Evolutionary conservation across 768 basidiomycete genomes (phyloP).

Genomic region (Cystobasidium tubakii): DNA sequence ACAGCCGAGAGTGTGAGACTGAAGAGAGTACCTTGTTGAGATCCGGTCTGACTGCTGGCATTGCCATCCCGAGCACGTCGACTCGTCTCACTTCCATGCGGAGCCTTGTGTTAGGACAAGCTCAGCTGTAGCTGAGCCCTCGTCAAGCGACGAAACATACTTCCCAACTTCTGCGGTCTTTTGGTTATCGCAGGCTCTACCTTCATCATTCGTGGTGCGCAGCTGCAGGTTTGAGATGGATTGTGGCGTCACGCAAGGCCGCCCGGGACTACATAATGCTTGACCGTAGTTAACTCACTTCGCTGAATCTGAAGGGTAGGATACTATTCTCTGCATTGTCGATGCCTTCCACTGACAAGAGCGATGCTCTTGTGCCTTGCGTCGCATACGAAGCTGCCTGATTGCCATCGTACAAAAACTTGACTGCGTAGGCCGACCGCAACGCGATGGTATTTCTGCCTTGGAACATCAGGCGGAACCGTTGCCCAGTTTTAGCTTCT

Average conservation of each 20-base stretch:
- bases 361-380: background rate
- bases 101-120: background rate
- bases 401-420: background rate
- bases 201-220: conserved; percentile 2
- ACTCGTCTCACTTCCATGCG: background rate
- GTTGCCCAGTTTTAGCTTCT: conserved; percentile 1
- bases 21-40: too few species aligned
- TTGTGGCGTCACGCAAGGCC: too few species aligned
- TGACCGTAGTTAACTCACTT: too few species aligned
- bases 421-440: background rate
- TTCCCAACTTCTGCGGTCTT: background rate
- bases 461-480: background rate
- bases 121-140: background rate
- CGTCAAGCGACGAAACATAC: background rate
- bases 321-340: background rate
- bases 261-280: too few species aligned
- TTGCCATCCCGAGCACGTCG: background rate
- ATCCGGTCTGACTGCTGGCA: too few species aligned
- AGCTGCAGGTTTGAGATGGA: too few species aligned
- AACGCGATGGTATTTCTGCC: background rate
- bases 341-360: background rate
- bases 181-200: background rate
- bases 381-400: background rate
- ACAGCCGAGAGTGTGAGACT: too few species aligned
- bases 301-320: conserved; percentile 1